Percentiles rank a stretch among this genome's conserved stretches.
Conservation (phyloP, 179 eudicot genomes). For the Silene vulgaris region DNA sequence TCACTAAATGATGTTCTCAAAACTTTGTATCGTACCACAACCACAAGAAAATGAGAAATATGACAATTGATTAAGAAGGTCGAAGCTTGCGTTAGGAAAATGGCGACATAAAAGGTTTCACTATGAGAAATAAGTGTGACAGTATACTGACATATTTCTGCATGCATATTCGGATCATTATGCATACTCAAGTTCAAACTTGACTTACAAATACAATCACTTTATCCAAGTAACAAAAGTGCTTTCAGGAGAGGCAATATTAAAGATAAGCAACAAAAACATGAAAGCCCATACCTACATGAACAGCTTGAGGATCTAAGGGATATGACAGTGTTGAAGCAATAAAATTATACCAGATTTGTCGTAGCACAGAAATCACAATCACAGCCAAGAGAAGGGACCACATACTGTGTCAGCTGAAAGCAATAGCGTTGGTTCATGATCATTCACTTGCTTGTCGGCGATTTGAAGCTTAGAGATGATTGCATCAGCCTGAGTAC, state of each 20-base stretch:
- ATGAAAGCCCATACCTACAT: background rate
- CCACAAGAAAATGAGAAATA: conserved; percentile 1
- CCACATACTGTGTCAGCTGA: conserved; percentile 78
- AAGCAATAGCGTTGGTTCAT: conserved; percentile 52
- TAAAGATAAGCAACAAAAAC: background rate
- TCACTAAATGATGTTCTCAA: conserved; percentile 2
- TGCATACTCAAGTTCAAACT: background rate
- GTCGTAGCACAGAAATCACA: background rate
- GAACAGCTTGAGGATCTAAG: background rate
- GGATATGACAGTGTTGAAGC: background rate
- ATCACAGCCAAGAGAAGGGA: conserved; percentile 24
- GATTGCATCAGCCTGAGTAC: conserved; percentile 76
- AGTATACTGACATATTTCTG: background rate
- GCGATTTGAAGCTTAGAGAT: conserved; percentile 52
- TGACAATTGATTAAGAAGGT: background rate
- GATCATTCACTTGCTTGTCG: conserved; percentile 51
- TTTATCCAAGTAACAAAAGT: background rate
- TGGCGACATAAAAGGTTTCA: background rate
- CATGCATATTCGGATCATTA: background rate
- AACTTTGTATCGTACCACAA: background rate
- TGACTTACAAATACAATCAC: background rate
- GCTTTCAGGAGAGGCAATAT: conserved; percentile 1
- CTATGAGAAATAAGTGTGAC: background rate
- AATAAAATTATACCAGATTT: background rate
- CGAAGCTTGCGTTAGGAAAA: background rate